phyloP scores from a whole-genome alignment of 495 filamentous ascomycete genomes.

The Lophium mytilinum region DNA sequence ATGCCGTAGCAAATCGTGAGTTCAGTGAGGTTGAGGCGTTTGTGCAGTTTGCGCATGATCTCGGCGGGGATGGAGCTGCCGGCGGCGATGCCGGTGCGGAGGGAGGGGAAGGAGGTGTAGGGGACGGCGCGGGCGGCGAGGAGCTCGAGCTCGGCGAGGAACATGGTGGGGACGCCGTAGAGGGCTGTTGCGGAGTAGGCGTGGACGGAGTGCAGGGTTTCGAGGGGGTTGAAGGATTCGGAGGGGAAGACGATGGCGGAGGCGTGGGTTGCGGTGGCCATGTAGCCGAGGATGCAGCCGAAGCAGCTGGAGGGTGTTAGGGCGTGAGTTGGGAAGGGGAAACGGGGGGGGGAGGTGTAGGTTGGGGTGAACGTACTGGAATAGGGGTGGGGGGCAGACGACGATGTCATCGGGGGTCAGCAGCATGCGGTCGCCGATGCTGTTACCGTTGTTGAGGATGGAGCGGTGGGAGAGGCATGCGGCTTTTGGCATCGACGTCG shows the following conservation, averaged over 20 bases:
- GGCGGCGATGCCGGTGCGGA: conserved; percentile 88
- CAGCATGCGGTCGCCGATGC: conserved; percentile 76
- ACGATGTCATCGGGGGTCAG: conserved; percentile 64
- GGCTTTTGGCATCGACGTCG: conserved; percentile 83
- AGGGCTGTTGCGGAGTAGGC: conserved; percentile 74
- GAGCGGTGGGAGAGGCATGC: conserved; percentile 76
- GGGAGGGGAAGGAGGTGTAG: conserved; percentile 53
- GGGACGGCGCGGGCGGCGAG: conserved; percentile 49
- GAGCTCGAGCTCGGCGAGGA: conserved; percentile 74
- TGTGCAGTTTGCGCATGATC: conserved; percentile 75
- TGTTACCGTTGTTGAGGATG: conserved; percentile 84
- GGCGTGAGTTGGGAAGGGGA: not conserved
- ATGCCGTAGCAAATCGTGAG: conserved; percentile 97
- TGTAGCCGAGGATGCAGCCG: conserved; percentile 82
- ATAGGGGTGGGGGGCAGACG: conserved; percentile 80
- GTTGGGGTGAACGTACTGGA: conserved; percentile 44
- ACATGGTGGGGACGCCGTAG: conserved; percentile 96
- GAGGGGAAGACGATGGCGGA: conserved; percentile 76
- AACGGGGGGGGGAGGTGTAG: too few species aligned
- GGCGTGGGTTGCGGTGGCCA: conserved; percentile 84
- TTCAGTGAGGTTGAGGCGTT: conserved; percentile 67
- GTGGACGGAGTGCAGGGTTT: conserved; percentile 61
- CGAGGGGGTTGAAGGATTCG: conserved; percentile 77
- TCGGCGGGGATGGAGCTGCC: conserved; percentile 75
- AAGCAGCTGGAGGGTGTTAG: conserved; percentile 51